A percentile compares a stretch with the other conserved stretches of the same genome.
These are phyloP conservation scores for Cytospora chrysosperma DNA, from an alignment of 2,329 filamentous ascomycete genomes.

Conservation along the genomic window DNA sequence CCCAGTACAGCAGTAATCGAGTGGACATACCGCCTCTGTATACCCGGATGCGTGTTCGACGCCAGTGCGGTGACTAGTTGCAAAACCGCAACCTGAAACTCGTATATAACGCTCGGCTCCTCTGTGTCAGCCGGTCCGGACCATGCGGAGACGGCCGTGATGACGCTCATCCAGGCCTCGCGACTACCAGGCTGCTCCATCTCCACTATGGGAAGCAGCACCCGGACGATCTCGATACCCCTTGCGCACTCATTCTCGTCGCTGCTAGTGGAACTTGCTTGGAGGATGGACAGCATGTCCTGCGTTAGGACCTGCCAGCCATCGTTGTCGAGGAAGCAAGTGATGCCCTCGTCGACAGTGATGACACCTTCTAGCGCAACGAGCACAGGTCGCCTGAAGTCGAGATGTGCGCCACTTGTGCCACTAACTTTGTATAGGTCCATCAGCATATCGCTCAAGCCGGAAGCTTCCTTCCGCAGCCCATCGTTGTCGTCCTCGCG, in stretches of 20 bases:
- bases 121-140: conserved; percentile 34
- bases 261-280: conserved; percentile 29
- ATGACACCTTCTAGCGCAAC: conserved; percentile 60
- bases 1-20: conserved; percentile 52
- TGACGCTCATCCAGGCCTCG: conserved; percentile 57
- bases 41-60: conserved; percentile 43
- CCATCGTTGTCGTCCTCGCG: conserved; percentile 64
- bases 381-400: conserved; percentile 57
- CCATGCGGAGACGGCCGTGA: conserved; percentile 53
- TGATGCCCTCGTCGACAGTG: conserved; percentile 46
- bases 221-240: conserved; percentile 55
- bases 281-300: conserved; percentile 49
- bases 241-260: conserved; percentile 41
- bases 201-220: conserved; percentile 54
- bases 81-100: conserved; percentile 53
- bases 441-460: conserved; percentile 62
- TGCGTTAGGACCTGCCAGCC: conserved; percentile 54
- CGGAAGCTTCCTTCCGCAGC: conserved; percentile 55
- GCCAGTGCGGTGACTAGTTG: conserved; percentile 57
- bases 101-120: conserved; percentile 35
- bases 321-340: conserved; percentile 47
- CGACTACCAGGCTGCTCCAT: conserved; percentile 42
- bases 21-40: conserved; percentile 50
- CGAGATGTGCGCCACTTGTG: conserved; percentile 36
- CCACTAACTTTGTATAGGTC: conserved; percentile 54